phyloP scores from a whole-genome alignment of 345 rosid species.

The Dipteronia sinensis region DNA sequence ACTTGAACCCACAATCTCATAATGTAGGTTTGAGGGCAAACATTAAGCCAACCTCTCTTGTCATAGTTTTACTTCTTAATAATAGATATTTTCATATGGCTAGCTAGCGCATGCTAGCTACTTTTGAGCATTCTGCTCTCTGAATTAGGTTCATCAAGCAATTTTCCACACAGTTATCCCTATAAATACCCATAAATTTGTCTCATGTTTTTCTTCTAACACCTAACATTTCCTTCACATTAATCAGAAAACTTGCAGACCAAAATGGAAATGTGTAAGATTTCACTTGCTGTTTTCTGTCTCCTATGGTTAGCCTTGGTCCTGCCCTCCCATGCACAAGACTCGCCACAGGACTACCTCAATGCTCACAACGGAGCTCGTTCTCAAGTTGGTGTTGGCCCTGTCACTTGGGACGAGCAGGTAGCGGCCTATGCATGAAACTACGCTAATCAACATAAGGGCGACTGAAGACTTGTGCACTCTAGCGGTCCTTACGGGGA shows the following conservation, averaged over 20 bases:
- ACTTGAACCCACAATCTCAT: too few species aligned
- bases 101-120: too few species aligned
- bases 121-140: too few species aligned
- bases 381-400: conserved; percentile 37
- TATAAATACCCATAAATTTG: neutral
- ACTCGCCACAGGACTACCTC: conserved; percentile 42
- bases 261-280: neutral
- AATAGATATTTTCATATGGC: too few species aligned
- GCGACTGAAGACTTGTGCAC: conserved; percentile 46
- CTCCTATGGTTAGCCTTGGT: conserved; percentile 1
- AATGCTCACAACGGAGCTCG: conserved; percentile 59
- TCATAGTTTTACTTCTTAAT: too few species aligned
- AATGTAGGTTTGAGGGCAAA: too few species aligned
- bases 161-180: neutral
- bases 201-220: neutral
- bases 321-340: conserved; percentile 29
- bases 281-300: neutral
- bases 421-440: conserved; percentile 48
- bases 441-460: conserved; percentile 37
- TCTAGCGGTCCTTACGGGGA: conserved; percentile 60
- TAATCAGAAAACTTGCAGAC: neutral
- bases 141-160: too few species aligned
- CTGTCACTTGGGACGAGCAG: conserved; percentile 47
- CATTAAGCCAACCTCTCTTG: too few species aligned
- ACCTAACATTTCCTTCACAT: neutral